Evolutionary conservation across 2,329 filamentous ascomycete genomes (phyloP), one percentile per base, ranked within the genome.

Genomic region (Intubia oerlemansii): DNA sequence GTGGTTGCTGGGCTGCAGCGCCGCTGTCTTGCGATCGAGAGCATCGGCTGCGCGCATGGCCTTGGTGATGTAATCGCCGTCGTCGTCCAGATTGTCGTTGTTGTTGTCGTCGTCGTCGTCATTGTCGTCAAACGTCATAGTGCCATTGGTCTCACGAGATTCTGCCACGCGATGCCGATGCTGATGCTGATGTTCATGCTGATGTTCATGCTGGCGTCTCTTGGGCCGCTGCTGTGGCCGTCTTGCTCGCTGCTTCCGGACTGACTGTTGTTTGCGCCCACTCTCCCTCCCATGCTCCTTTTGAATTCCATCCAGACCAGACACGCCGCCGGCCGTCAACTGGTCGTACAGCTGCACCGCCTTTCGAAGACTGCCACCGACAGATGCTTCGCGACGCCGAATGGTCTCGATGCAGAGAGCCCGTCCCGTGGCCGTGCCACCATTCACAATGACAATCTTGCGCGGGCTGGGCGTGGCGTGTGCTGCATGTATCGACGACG

Each of bases 31-130:
- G n/a, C 22, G 21, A 18, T 29, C 20, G 9, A 29, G 50, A 3
- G 56, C 58, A 31, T 70, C 65, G 7, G 65, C 66, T 11, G 62
- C 63, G 39, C 58, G 53, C 62, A 69, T 70, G 20, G 64, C 63
- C 38, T 49, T 53, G 14, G 52, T 56, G 32, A 55, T 58, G 25
- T 62, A 61, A 38, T 68, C 62, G 23, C 7, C 10, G 18, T 19
- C 18, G 18, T 19, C 53, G n/a, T 10, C 32, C 27, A 6, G n/a
- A n/a, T n/a, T n/a, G n/a, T 34, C 29, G 4, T 32, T 29, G 16
- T 34, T 36, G 24, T 35, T 36, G 23, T 29, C 31, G 7, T 32
- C 41, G 26, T 39, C 36, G 13, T 37, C 38, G 11, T 35, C 34
- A 5, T 9, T 17, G 5, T 32, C 22, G 12, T 25, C 25, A 8